phyloP scores from a whole-genome alignment of 2,329 filamentous ascomycete genomes.

The Cercospora sp. region DNA sequence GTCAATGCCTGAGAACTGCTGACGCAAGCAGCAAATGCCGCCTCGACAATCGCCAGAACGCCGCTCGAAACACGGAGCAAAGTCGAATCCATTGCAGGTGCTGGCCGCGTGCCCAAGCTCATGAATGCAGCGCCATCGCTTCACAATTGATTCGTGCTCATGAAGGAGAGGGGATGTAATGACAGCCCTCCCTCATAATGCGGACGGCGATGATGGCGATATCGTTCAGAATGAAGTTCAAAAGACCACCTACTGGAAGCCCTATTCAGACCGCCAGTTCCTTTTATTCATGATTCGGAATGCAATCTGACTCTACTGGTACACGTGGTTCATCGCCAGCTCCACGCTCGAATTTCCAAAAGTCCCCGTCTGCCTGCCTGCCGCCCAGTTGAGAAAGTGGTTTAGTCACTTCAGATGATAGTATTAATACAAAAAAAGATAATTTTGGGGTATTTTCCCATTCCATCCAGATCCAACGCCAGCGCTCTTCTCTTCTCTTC shows the following conservation, averaged over 20 bases:
- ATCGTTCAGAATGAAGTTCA: too few species aligned
- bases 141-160: background rate
- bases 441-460: background rate
- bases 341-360: background rate
- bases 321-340: background rate
- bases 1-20: background rate
- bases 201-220: too few species aligned
- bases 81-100: background rate
- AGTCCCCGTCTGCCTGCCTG: background rate
- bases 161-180: background rate
- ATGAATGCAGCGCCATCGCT: background rate
- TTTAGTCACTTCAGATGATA: background rate
- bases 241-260: background rate
- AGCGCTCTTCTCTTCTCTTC: background rate
- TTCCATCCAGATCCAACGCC: background rate
- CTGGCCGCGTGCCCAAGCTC: background rate
- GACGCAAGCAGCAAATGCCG: background rate
- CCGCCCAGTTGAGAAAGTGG: background rate
- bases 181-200: background rate
- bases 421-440: background rate
- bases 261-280: too few species aligned
- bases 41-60: background rate
- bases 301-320: background rate
- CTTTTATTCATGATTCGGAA: background rate
- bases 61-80: too few species aligned